Base-by-base conservation (phyloP, 2,329 filamentous ascomycete species). In the Hymenoscyphus albidus region DNA sequence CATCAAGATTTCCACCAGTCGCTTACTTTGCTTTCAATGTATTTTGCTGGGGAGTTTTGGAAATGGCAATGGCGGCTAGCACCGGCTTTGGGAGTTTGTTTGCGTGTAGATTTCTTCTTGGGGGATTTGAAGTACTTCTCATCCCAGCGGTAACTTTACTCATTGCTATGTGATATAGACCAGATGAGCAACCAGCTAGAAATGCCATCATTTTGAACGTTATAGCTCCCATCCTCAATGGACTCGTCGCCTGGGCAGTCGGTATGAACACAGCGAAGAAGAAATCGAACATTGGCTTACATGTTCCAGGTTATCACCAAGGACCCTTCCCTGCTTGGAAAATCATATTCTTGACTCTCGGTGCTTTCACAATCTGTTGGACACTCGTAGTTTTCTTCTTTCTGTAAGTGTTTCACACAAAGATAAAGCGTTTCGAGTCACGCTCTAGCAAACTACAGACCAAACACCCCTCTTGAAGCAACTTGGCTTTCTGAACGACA, bases 101-200 rank as follows among this genome's bases (percentile, higher is more conserved):
- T 5, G 75, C 78, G 4, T 79, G 81, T 1, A 78, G 83, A 6
- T 77, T 83, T 7, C 72, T 86, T 0, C 76, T 85, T 0, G 83
- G 83, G 5, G 62, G 79, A 48, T 84, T 84, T 64, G 84, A 86
- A 70, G 77, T 79, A 9, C 80, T 79, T 12, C 79, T 85, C 6
- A 80, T 81, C 0, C 83, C 84, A 0, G 79, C 79, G 42, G 76
- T 86, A 35, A 83, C 84, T 48, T 74, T 85, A 1, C 80, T 85
- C 62, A 84, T 82, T 1, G 78, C 79, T 1, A 83, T 83, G 77
- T 85, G 80, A 81, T 84, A 84, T 63, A 81, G 80, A 67, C 78
- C 79, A 65, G 78, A 78, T 3, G 84, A 88, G 68, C 85, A 87
- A 27, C 61, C 83, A 0, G 72, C 83, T 27, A 79, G 85, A 3